Evolutionary conservation across 2,329 filamentous ascomycete genomes (phyloP).

Genomic region (Ophiocordyceps sinensis): DNA sequence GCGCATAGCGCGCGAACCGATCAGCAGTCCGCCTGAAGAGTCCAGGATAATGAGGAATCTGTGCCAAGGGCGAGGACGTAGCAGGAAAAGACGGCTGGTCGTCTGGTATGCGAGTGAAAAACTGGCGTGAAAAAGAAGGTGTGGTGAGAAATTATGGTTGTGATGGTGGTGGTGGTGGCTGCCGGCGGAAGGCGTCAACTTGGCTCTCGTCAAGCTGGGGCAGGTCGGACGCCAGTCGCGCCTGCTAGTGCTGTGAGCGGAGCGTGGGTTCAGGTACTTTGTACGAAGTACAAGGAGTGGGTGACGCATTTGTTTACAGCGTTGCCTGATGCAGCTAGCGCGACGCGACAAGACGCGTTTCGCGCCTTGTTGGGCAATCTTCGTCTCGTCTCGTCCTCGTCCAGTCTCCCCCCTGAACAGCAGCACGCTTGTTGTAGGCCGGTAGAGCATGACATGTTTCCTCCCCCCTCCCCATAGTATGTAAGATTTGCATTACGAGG

Average conservation of each 20-base stretch:
- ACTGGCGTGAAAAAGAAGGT: not conserved
- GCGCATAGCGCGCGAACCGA: constrained; percentile 1
- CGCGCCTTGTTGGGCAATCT: constrained; percentile 2
- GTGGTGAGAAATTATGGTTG: not conserved
- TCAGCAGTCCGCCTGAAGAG: not conserved
- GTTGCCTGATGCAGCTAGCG: constrained; percentile 15
- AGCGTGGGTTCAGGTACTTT: too few relatives aligned
- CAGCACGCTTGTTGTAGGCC: not conserved
- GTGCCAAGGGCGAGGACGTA: not conserved
- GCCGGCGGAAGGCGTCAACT: not conserved
- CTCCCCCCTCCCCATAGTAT: not conserved
- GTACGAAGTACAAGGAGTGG: constrained; percentile 1
- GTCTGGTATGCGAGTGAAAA: not conserved
- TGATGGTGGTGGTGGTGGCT: not conserved
- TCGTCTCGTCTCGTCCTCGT: constrained; percentile 5
- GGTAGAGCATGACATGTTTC: not conserved
- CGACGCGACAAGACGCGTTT: constrained; percentile 18
- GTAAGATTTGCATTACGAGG: constrained; percentile 1
- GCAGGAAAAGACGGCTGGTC: not conserved
- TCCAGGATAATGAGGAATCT: not conserved
- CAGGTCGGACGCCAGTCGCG: too few relatives aligned
- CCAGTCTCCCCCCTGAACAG: not conserved
- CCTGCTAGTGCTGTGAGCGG: too few relatives aligned
- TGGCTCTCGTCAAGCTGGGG: not conserved
- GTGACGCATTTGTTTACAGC: constrained; percentile 24